Evolutionary conservation across 129 eudicot genomes (phyloP).

Genomic region (Centaurea solstitialis): DNA sequence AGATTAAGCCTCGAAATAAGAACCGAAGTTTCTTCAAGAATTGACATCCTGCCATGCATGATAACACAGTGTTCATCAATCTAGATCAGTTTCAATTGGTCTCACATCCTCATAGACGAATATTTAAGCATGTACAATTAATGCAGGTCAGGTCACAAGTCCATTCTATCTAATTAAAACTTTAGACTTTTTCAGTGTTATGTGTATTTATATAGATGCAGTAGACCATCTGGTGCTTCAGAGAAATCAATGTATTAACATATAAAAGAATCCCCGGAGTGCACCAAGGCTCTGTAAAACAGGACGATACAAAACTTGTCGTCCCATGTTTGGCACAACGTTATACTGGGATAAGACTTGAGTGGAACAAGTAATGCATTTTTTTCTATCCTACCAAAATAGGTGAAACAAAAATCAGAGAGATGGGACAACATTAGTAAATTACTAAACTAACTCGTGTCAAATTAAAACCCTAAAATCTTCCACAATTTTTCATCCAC

Average conservation of each 20-base stretch:
- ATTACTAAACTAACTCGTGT: not conserved
- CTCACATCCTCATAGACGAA: slow-evolving; percentile 5
- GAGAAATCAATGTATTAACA: not conserved
- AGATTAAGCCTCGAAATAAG: slow-evolving; percentile 63
- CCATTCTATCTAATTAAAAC: not conserved
- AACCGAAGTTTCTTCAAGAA: slow-evolving; percentile 62
- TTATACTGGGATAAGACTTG: not conserved
- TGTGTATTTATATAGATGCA: not conserved
- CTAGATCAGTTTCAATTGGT: not conserved
- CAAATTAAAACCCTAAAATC: not conserved
- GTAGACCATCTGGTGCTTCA: not conserved
- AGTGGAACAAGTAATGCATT: not conserved
- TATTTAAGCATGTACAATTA: not conserved
- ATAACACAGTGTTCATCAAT: slow-evolving; percentile 14
- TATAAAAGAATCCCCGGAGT: not conserved
- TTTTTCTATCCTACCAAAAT: not conserved
- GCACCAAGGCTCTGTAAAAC: not conserved
- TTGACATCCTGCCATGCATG: slow-evolving; percentile 48
- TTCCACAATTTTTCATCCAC: not conserved
- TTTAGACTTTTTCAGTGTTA: not conserved
- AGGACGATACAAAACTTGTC: not conserved
- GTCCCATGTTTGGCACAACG: not conserved
- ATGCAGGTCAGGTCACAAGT: not conserved
- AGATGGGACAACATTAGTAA: not conserved
- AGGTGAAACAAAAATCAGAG: not conserved